A percentile compares a stretch with the other conserved stretches of the same genome.
These are phyloP conservation scores for Botrytis sinoallii DNA, from an alignment of 2,329 filamentous ascomycete species.

Conservation along the genomic window DNA sequence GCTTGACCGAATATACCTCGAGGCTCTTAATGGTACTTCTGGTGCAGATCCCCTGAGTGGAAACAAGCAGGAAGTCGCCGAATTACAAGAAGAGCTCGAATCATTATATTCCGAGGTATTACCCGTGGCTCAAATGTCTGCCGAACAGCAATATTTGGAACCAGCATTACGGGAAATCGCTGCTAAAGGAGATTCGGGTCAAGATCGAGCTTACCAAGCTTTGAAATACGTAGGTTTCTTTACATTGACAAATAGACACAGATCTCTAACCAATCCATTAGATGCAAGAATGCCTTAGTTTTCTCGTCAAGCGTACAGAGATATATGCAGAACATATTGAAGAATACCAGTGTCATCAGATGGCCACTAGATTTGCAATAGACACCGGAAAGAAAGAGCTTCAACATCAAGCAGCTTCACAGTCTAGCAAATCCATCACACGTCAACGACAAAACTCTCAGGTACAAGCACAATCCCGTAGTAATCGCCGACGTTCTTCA, in stretches of 20 bases:
- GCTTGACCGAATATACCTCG: conserved; percentile 55
- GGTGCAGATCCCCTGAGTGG: conserved; percentile 16
- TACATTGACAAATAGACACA: background rate
- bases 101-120: conserved; percentile 68
- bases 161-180: conserved; percentile 52
- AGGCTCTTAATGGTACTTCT: conserved; percentile 41
- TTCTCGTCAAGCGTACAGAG: conserved; percentile 48
- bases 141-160: conserved; percentile 63
- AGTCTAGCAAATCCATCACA: conserved; percentile 18
- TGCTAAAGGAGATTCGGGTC: conserved; percentile 44
- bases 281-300: conserved; percentile 52
- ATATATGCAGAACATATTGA: conserved; percentile 44
- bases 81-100: conserved; percentile 62
- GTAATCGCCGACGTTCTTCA: conserved; percentile 31
- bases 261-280: conserved; percentile 30
- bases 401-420: conserved; percentile 10
- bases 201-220: conserved; percentile 47
- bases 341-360: conserved; percentile 47
- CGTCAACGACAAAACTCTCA: conserved; percentile 25
- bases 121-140: conserved; percentile 67
- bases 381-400: conserved; percentile 47
- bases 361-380: conserved; percentile 41
- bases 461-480: conserved; percentile 33
- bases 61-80: conserved; percentile 43
- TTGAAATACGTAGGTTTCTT: conserved; percentile 48